phyloP scores from a whole-genome alignment of 2,329 filamentous ascomycete genomes.

The Fusarium devonianum region DNA sequence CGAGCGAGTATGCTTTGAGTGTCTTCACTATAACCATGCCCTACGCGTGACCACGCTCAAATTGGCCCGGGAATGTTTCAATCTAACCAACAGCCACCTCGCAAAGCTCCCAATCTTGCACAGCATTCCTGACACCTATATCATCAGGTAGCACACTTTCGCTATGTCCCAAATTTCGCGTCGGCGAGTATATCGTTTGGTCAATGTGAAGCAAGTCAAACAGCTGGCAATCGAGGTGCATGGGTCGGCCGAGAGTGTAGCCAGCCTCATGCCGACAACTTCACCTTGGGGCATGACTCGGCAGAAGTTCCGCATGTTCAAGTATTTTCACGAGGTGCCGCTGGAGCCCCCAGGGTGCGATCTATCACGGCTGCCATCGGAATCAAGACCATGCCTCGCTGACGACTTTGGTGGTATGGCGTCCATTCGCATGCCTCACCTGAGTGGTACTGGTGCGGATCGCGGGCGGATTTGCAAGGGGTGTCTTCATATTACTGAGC shows the following conservation, averaged over 20 bases:
- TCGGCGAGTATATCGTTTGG: slow-evolving; percentile 13
- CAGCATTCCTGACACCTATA: slow-evolving; percentile 29
- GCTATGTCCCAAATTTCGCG: neutral
- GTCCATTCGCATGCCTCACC: slow-evolving; percentile 27
- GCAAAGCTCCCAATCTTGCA: slow-evolving; percentile 12
- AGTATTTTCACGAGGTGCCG: slow-evolving; percentile 18
- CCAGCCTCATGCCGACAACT: neutral
- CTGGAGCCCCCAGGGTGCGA: slow-evolving; percentile 28
- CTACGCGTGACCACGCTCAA: slow-evolving; percentile 25
- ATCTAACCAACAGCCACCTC: slow-evolving; percentile 18
- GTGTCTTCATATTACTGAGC: slow-evolving; percentile 2
- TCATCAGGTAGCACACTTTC: neutral
- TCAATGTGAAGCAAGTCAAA: slow-evolving; percentile 38
- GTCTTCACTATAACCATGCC: slow-evolving; percentile 30
- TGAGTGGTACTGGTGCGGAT: slow-evolving; percentile 18
- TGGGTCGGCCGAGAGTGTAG: slow-evolving; percentile 15
- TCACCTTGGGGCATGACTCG: neutral
- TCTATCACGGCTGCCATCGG: slow-evolving; percentile 16
- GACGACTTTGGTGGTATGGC: slow-evolving; percentile 22
- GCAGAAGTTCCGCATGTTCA: slow-evolving; percentile 7
- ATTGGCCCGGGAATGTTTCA: slow-evolving; percentile 19
- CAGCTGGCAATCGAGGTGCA: slow-evolving; percentile 32
- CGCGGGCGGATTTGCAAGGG: slow-evolving; percentile 26
- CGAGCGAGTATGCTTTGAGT: slow-evolving; percentile 39
- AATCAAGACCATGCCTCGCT: neutral